A percentile compares a stretch with the other conserved stretches of the same genome.
Conservation (phyloP, 352 stramenopile genomes). For the Blastocystis sp. region DNA sequence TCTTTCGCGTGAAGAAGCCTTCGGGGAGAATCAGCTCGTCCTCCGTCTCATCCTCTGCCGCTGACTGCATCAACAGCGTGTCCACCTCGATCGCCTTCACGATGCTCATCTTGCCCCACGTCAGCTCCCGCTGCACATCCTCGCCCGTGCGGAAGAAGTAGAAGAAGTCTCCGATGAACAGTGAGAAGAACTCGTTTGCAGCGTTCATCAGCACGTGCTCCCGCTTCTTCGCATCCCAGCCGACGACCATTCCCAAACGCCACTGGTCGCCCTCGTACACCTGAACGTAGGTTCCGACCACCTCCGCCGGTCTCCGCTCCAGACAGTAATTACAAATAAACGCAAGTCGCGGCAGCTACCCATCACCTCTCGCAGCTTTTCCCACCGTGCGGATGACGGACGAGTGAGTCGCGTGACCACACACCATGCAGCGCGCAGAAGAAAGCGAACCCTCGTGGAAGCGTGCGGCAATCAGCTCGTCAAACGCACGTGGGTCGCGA, state of each 20-base stretch:
- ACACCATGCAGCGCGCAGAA: slow-evolving; percentile 12
- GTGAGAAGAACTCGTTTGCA: background rate
- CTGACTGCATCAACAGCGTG: background rate
- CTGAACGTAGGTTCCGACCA: background rate
- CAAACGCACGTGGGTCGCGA: no score
- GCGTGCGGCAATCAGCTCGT: no score
- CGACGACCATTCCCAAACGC: background rate
- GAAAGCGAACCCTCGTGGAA: no score
- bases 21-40: background rate
- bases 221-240: background rate
- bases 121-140: background rate
- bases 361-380: background rate
- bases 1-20: background rate
- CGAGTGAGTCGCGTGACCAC: background rate
- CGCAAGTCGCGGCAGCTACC: background rate
- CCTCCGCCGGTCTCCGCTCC: background rate
- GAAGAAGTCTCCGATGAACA: background rate
- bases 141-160: background rate
- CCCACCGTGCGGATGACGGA: background rate
- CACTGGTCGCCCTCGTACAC: slow-evolving; percentile 12
- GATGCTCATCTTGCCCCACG: background rate
- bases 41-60: background rate
- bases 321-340: slow-evolving; percentile 54
- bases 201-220: background rate
- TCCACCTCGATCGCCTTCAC: background rate